Evolutionary conservation across 805 yeast genomes (phyloP).

Genomic region (Metschnikowia lachancei): DNA sequence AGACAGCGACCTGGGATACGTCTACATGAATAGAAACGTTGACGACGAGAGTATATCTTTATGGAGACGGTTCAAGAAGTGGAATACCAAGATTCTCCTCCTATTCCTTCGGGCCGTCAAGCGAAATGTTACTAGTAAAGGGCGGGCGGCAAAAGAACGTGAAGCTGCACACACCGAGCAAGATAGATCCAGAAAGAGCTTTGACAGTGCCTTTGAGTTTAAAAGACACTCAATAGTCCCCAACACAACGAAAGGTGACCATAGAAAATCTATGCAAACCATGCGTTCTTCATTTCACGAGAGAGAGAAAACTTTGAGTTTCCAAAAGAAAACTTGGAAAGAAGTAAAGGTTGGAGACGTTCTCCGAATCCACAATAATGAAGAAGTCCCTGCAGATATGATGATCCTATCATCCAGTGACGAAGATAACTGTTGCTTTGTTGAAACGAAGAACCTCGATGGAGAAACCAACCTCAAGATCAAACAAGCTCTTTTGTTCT

Average conservation of each 20-base stretch:
- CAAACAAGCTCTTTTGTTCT: slow-evolving; percentile 67
- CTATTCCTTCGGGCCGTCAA: slow-evolving; percentile 27
- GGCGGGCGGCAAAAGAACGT: slow-evolving; percentile 33
- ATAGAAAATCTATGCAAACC: slow-evolving; percentile 15
- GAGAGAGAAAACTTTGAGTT: slow-evolving; percentile 27
- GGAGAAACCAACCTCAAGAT: slow-evolving; percentile 75
- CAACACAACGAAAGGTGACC: slow-evolving; percentile 4
- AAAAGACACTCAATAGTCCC: slow-evolving; percentile 11
- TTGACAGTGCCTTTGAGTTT: slow-evolving; percentile 28
- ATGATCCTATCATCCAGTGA: slow-evolving; percentile 65
- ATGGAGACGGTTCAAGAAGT: slow-evolving; percentile 71
- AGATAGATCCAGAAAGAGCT: slow-evolving; percentile 25
- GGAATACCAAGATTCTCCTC: slow-evolving; percentile 32
- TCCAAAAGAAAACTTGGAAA: slow-evolving; percentile 49
- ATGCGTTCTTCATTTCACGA: slow-evolving; percentile 15
- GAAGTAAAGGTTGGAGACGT: slow-evolving; percentile 71
- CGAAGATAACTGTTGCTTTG: slow-evolving; percentile 65
- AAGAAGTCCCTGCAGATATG: slow-evolving; percentile 77
- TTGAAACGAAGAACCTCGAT: slow-evolving; percentile 79
- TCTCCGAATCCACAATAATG: slow-evolving; percentile 66
- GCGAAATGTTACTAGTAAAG: slow-evolving; percentile 33
- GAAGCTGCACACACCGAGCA: slow-evolving; percentile 5
- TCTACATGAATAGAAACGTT: slow-evolving; percentile 53
- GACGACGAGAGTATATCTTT: slow-evolving; percentile 59
- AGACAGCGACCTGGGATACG: slow-evolving; percentile 27